Base-by-base conservation (phyloP, 2,329 filamentous ascomycete species). In the Rutstroemia sydowiana region DNA sequence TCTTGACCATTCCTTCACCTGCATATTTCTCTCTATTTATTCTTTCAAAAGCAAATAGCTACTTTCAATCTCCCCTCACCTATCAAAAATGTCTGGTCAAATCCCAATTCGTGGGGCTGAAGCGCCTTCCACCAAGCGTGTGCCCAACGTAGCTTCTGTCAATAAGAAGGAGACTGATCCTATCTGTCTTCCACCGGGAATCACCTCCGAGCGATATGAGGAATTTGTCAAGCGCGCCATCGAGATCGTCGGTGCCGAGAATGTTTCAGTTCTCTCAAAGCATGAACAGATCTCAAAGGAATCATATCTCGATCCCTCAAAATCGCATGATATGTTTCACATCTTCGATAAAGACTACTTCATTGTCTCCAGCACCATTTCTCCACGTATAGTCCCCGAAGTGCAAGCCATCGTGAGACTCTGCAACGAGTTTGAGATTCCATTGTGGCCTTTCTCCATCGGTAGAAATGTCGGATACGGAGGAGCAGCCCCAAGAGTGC, bases 401-500 rank as follows among this genome's bases (percentile, higher is more conserved):
- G 74, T 76, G 3, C 75, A 77, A 61, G 61, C 61, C 1, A 64
- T 77, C 23, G 70, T 76, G 32, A 65, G 63, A 39, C 69, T 71
- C 5, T 51, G 46, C 18, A 76, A 77, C 56, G 65, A 73, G 45
- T 69, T 68, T 54, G 58, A 65, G 6, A 69, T 75, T 2, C 74
- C 75, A 1, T 63, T 77, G 39, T 77, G 72, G 61, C 55, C 55
- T 32, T 55, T 75, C 55, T 74, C 70, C 2, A 71, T 75, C 55
- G 74, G 75, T 0, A 55, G 41, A 2, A 78, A 76, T 14, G 79
- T 79, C 52, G 76, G 77, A 13, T 50, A 50, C 30, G 48, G 48
- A 23, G 76, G 76, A n/a, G 73, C 74, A 13, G 76, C 75, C 0
- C 76, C 76, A 0, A 66, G 76, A 31, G 73, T 79, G 1, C 71